Percentiles rank a stretch among this genome's conserved stretches.
Conservation (phyloP, 495 filamentous ascomycete genomes). For the Podospora australis region DNA sequence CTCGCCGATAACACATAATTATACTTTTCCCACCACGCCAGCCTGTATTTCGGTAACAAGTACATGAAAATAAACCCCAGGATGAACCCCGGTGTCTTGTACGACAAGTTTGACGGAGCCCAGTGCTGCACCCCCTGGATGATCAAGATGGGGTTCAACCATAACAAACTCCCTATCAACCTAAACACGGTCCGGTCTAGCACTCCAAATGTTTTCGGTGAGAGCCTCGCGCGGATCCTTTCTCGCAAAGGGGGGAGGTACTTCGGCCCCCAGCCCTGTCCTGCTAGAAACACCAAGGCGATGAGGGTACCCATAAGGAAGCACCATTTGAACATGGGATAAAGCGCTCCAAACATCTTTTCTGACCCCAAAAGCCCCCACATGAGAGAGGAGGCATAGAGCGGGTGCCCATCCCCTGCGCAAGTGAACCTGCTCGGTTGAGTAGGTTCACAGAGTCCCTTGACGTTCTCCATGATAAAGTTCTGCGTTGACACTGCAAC, state of each 20-base stretch:
- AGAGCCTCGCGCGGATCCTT: slow-evolving; percentile 18
- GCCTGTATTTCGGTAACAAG: slow-evolving; percentile 14
- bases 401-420: slow-evolving; percentile 26
- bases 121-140: slow-evolving; percentile 30
- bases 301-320: slow-evolving; percentile 33
- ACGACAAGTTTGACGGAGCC: slow-evolving; percentile 27
- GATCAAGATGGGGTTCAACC: slow-evolving; percentile 27
- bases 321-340: slow-evolving; percentile 36
- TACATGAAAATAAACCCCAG: slow-evolving; percentile 26
- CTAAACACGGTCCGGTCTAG: slow-evolving; percentile 24
- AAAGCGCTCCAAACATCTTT: slow-evolving; percentile 31
- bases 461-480: slow-evolving; percentile 25
- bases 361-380: slow-evolving; percentile 32
- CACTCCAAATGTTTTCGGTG: slow-evolving; percentile 16
- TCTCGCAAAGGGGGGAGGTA: slow-evolving; percentile 27
- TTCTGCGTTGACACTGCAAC: slow-evolving; percentile 27
- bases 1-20: slow-evolving; percentile 60
- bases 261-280: slow-evolving; percentile 25
- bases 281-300: slow-evolving; percentile 24
- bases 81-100: slow-evolving; percentile 29
- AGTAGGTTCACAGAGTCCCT: slow-evolving; percentile 22
- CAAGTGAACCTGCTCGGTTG: slow-evolving; percentile 29
- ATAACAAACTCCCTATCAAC: slow-evolving; percentile 22
- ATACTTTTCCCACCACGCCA: slow-evolving; percentile 44
- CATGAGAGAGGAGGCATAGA: slow-evolving; percentile 29